Evolutionary conservation across 352 stramenopile genomes (phyloP).

Genomic region (Globisporangium rhizosaccharum): DNA sequence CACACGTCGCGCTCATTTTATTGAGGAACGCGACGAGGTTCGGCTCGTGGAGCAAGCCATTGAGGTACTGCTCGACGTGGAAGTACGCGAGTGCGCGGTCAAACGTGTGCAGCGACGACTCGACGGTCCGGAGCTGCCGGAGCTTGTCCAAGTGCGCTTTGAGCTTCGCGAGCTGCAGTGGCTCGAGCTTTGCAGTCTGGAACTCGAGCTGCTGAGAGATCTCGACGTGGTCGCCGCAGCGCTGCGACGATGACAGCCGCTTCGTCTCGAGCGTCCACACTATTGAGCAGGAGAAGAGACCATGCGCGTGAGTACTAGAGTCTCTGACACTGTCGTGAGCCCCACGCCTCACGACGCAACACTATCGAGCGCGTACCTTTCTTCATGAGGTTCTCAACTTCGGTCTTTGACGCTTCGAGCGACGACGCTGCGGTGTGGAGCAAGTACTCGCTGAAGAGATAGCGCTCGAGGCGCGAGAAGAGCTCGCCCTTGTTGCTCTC

Average conservation of each 20-base stretch:
- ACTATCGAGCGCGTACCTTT: slow-evolving; percentile 41
- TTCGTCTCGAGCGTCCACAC: slow-evolving; percentile 63
- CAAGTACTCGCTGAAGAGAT: slow-evolving; percentile 77
- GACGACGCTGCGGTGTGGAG: slow-evolving; percentile 56
- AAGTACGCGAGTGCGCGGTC: slow-evolving; percentile 78
- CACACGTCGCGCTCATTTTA: slow-evolving; percentile 58
- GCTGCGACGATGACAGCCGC: slow-evolving; percentile 42
- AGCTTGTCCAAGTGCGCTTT: slow-evolving; percentile 64
- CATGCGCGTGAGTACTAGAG: slow-evolving; percentile 1
- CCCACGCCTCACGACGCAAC: too few species aligned
- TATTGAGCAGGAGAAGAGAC: slow-evolving; percentile 8
- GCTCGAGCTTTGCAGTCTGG: slow-evolving; percentile 70
- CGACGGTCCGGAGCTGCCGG: slow-evolving; percentile 68
- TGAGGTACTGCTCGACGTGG: slow-evolving; percentile 80
- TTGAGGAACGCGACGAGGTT: slow-evolving; percentile 61
- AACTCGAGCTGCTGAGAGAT: slow-evolving; percentile 55
- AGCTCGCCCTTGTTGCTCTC: slow-evolving; percentile 78
- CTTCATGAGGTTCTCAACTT: slow-evolving; percentile 58
- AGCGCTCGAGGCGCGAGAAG: slow-evolving; percentile 64
- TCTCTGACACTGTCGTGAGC: neutral
- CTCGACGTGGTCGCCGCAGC: slow-evolving; percentile 54
- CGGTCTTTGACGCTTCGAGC: slow-evolving; percentile 53
- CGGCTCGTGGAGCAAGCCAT: slow-evolving; percentile 67
- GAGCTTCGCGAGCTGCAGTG: slow-evolving; percentile 52
- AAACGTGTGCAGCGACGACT: slow-evolving; percentile 74